Percentiles rank a stretch among this genome's conserved stretches.
Conservation (phyloP, 2,329 filamentous ascomycete genomes). For the Pseudogymnoascus sp. region DNA sequence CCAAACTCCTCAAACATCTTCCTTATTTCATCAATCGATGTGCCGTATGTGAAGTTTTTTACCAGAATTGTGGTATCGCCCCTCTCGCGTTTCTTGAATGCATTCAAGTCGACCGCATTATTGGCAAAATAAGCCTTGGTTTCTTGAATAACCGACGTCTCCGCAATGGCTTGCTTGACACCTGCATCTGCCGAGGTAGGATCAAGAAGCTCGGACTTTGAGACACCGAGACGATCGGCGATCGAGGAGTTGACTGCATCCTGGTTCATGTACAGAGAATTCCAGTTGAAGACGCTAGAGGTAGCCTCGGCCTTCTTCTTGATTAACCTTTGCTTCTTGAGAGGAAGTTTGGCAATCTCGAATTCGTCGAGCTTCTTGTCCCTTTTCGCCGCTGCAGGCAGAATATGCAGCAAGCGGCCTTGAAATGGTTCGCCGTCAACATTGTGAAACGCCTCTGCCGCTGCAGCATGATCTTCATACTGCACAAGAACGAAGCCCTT, state of each 20-base stretch:
- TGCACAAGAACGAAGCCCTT: slow-evolving; percentile 91
- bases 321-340: slow-evolving; percentile 91
- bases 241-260: slow-evolving; percentile 91
- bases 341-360: slow-evolving; percentile 78
- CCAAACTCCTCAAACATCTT: slow-evolving; percentile 82
- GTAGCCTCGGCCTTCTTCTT: slow-evolving; percentile 76
- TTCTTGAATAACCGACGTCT: slow-evolving; percentile 93
- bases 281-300: slow-evolving; percentile 86
- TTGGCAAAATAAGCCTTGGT: slow-evolving; percentile 85
- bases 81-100: slow-evolving; percentile 78
- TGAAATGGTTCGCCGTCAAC: slow-evolving; percentile 85
- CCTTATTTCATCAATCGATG: slow-evolving; percentile 69
- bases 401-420: slow-evolving; percentile 82
- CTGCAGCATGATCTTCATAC: slow-evolving; percentile 64
- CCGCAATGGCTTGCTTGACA: slow-evolving; percentile 92
- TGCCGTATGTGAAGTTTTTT: slow-evolving; percentile 89
- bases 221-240: slow-evolving; percentile 76
- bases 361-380: slow-evolving; percentile 80
- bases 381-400: slow-evolving; percentile 77
- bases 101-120: slow-evolving; percentile 84
- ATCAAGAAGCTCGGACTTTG: slow-evolving; percentile 86
- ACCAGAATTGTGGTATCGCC: slow-evolving; percentile 84
- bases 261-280: slow-evolving; percentile 98
- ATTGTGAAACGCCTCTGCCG: slow-evolving; percentile 69
- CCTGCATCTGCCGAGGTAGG: slow-evolving; percentile 93